Evolutionary conservation across 306 rosid species (phyloP).

Genomic region (Amphicarpaea edgeworthii): DNA sequence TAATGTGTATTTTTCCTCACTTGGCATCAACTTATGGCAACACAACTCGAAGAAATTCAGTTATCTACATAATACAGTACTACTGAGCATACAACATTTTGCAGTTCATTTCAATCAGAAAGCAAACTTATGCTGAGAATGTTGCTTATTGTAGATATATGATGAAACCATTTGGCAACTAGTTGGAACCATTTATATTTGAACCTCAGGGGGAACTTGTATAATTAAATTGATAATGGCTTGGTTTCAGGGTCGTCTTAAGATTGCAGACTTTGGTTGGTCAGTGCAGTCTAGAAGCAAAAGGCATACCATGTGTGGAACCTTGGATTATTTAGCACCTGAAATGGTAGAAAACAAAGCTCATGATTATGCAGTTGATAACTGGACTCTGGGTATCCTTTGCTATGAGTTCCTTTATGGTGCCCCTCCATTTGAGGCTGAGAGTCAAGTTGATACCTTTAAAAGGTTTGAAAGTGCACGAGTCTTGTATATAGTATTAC

Average conservation of each 20-base stretch:
- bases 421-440: conserved; percentile 90
- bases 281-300: conserved; percentile 83
- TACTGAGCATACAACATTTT: neutral
- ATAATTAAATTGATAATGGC: conserved; percentile 17
- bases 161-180: neutral
- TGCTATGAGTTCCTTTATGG: conserved; percentile 92
- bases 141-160: neutral
- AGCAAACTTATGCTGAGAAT: neutral
- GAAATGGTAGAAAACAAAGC: conserved; percentile 91
- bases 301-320: conserved; percentile 93
- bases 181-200: neutral
- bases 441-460: conserved; percentile 83
- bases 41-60: neutral
- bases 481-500: neutral
- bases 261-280: conserved; percentile 97
- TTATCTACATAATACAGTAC: neutral
- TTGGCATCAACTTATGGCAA: neutral
- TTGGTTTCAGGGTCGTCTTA: conserved; percentile 76
- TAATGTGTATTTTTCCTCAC: neutral
- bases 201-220: conserved; percentile 1
- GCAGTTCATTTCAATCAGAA: conserved; percentile 4
- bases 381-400: conserved; percentile 91
- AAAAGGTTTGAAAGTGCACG: conserved; percentile 53
- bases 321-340: conserved; percentile 90
- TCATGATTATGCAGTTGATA: conserved; percentile 88